Conservation (phyloP, 441 rosid genomes). For the Adansonia madagascariensis region DNA sequence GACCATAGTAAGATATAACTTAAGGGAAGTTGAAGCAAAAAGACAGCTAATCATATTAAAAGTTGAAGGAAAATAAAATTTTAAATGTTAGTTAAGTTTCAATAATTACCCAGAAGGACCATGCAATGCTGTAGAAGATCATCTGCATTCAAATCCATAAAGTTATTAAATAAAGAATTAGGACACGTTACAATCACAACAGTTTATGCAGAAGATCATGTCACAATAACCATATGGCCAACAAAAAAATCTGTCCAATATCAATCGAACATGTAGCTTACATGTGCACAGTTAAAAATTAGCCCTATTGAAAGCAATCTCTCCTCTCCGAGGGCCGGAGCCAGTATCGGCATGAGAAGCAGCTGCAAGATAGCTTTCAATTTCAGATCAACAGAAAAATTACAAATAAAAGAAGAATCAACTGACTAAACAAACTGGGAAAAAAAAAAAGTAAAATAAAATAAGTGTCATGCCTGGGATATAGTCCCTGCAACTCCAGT, state of each 20-base stretch:
- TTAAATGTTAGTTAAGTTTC: conserved; percentile 15
- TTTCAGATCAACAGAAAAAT: conserved; percentile 27
- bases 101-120: conserved; percentile 77
- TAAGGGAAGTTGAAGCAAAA: not conserved
- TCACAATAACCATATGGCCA: not conserved
- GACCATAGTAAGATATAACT: conserved; percentile 24
- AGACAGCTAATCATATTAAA: not conserved
- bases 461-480: conserved; percentile 62
- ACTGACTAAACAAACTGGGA: not conserved
- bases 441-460: too few species aligned
- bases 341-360: conserved; percentile 73
- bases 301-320: conserved; percentile 76
- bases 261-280: conserved; percentile 37
- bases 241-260: not conserved
- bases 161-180: conserved; percentile 15
- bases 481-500: conserved; percentile 75
- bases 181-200: not conserved
- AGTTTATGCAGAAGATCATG: not conserved
- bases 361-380: conserved; percentile 48
- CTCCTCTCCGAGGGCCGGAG: conserved; percentile 73
- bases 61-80: conserved; percentile 14
- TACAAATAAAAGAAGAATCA: conserved; percentile 1
- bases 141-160: conserved; percentile 53
- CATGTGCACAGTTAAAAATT: conserved; percentile 71
- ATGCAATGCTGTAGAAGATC: conserved; percentile 74